Conservation (phyloP, 2,329 filamentous ascomycete genomes). For the Colletotrichum liaoningense region DNA sequence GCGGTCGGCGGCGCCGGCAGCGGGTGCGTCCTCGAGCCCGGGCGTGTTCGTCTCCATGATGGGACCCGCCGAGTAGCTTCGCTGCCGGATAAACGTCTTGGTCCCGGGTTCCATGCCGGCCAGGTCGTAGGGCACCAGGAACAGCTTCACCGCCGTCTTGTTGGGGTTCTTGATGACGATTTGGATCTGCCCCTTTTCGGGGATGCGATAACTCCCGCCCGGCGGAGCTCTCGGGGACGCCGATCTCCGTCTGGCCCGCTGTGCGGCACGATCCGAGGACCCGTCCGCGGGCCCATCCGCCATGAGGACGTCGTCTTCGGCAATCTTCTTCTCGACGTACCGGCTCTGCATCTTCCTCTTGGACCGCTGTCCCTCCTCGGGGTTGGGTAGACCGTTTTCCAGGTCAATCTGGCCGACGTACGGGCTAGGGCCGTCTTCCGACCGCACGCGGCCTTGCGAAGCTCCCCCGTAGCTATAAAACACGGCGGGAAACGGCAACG, state of each 20-base stretch:
- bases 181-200: conserved; percentile 92
- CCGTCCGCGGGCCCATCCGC: conserved; percentile 33
- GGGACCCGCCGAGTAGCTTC: conserved; percentile 89
- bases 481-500: conserved; percentile 90
- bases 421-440: conserved; percentile 89
- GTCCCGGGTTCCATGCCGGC: conserved; percentile 92
- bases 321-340: conserved; percentile 49
- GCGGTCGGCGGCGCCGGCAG: conserved; percentile 54
- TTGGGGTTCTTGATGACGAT: conserved; percentile 99
- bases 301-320: conserved; percentile 44
- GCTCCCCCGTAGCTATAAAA: conserved; percentile 92
- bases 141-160: conserved; percentile 97
- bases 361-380: conserved; percentile 58
- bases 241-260: conserved; percentile 51
- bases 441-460: conserved; percentile 69
- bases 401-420: conserved; percentile 95
- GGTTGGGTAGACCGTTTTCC: conserved; percentile 78
- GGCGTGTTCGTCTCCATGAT: conserved; percentile 75
- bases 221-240: conserved; percentile 70
- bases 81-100: conserved; percentile 95
- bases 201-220: conserved; percentile 93
- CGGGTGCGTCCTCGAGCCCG: conserved; percentile 39
- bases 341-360: conserved; percentile 62
- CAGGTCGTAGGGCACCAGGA: conserved; percentile 92
- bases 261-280: conserved; percentile 41